Percentiles rank a stretch among this genome's conserved stretches.
Evolutionary conservation across 768 basidiomycete species (phyloP).

Genomic region (Lactarius tabidus): DNA sequence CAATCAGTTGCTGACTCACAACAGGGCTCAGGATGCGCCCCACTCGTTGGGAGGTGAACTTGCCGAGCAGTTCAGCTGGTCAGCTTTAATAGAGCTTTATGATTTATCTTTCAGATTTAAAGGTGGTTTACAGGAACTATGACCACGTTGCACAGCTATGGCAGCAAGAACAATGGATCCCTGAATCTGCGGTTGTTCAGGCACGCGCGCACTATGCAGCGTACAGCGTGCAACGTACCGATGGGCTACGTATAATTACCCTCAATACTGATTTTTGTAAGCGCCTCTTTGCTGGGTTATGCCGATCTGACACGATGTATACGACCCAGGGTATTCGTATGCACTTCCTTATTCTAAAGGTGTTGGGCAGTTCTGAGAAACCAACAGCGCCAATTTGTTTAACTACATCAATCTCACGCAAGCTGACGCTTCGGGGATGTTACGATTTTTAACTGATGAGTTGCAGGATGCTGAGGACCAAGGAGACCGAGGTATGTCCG

Average conservation of each 20-base stretch:
- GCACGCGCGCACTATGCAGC: slow-evolving; percentile 69
- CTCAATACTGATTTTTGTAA: slow-evolving; percentile 74
- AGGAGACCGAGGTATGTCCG: slow-evolving; percentile 55
- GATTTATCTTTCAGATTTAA: neutral
- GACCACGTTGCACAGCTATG: slow-evolving; percentile 69
- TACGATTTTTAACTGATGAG: slow-evolving; percentile 74
- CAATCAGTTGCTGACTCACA: neutral
- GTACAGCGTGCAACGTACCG: slow-evolving; percentile 62
- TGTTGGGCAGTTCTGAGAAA: neutral
- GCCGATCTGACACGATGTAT: neutral
- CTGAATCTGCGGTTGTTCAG: slow-evolving; percentile 47
- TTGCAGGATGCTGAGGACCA: slow-evolving; percentile 74
- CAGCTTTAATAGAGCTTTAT: slow-evolving; percentile 13
- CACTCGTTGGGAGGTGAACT: slow-evolving; percentile 52
- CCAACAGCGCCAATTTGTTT: slow-evolving; percentile 59
- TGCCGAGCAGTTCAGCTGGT: slow-evolving; percentile 65
- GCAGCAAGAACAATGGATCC: slow-evolving; percentile 68
- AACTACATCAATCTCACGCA: slow-evolving; percentile 72
- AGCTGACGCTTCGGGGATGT: slow-evolving; percentile 69
- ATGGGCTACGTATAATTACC: slow-evolving; percentile 68
- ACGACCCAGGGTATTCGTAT: slow-evolving; percentile 28
- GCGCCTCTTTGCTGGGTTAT: slow-evolving; percentile 29
- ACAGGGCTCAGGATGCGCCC: slow-evolving; percentile 58
- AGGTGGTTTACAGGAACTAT: slow-evolving; percentile 54
- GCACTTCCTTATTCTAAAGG: slow-evolving; percentile 13